Evolutionary conservation across 1,284 basidiomycete genomes (phyloP).

Genomic region (Leccinum griseonigrum): DNA sequence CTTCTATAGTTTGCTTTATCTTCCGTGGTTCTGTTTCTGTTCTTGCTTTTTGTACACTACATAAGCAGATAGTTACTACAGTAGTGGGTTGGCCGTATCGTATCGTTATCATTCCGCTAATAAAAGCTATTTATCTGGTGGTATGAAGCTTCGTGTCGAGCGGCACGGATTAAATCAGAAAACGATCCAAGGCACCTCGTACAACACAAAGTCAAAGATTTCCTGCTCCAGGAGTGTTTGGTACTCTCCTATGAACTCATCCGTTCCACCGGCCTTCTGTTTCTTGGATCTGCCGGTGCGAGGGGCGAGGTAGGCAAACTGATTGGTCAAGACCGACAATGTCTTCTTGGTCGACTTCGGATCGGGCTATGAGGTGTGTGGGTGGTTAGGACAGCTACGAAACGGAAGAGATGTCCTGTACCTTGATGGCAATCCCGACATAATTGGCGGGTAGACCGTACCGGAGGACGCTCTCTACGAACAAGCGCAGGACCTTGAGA

Average conservation of each 20-base stretch:
- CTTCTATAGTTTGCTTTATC: slow-evolving; percentile 23
- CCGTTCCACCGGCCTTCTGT: slow-evolving; percentile 39
- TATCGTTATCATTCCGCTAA: slow-evolving; percentile 53
- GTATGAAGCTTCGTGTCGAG: slow-evolving; percentile 9
- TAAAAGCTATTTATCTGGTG: slow-evolving; percentile 31
- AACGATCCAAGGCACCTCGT: slow-evolving; percentile 81
- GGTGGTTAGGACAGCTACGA: not conserved
- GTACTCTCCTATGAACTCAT: slow-evolving; percentile 85
- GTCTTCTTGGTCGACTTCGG: slow-evolving; percentile 82
- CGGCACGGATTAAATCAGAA: slow-evolving; percentile 35
- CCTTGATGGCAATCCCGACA: slow-evolving; percentile 80
- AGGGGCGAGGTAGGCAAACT: slow-evolving; percentile 80
- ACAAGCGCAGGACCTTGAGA: slow-evolving; percentile 88
- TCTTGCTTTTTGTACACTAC: slow-evolving; percentile 36
- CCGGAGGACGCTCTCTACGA: slow-evolving; percentile 93
- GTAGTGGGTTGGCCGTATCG: slow-evolving; percentile 51
- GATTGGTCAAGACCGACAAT: slow-evolving; percentile 68
- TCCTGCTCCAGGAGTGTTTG: slow-evolving; percentile 91
- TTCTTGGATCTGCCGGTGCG: slow-evolving; percentile 48
- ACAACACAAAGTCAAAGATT: slow-evolving; percentile 90
- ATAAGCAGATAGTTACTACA: slow-evolving; percentile 43
- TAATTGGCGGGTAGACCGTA: slow-evolving; percentile 97
- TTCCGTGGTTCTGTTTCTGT: slow-evolving; percentile 15
- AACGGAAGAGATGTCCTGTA: slow-evolving; percentile 31
- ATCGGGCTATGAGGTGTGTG: slow-evolving; percentile 64